phyloP scores from a whole-genome alignment of 2,329 filamentous ascomycete species.

The Pyrenophora seminiperda region DNA sequence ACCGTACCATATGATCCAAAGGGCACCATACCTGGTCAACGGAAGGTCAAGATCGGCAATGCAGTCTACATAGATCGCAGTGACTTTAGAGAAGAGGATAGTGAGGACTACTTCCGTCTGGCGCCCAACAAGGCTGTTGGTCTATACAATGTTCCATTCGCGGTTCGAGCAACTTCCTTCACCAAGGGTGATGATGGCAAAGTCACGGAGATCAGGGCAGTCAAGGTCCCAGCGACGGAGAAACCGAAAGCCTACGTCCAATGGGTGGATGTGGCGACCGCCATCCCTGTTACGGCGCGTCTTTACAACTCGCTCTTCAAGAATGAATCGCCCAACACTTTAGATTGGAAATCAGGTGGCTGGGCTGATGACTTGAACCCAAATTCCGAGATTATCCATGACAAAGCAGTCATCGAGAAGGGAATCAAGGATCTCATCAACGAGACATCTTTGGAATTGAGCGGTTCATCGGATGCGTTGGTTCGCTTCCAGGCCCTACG shows the following conservation, averaged over 20 bases:
- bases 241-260: conserved; percentile 79
- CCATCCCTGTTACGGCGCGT: conserved; percentile 67
- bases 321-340: conserved; percentile 77
- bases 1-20: conserved; percentile 82
- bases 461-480: conserved; percentile 45
- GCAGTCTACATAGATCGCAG: conserved; percentile 83
- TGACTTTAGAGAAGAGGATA: conserved; percentile 76
- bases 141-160: conserved; percentile 71
- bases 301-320: conserved; percentile 86
- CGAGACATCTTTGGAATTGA: conserved; percentile 45
- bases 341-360: conserved; percentile 70
- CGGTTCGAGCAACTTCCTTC: conserved; percentile 71
- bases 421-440: conserved; percentile 83
- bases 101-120: conserved; percentile 76
- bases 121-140: conserved; percentile 76
- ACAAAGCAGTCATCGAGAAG: conserved; percentile 77
- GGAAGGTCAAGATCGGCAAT: conserved; percentile 69
- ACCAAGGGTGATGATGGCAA: conserved; percentile 68
- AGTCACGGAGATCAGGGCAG: conserved; percentile 69
- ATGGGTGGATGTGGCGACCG: conserved; percentile 76
- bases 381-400: conserved; percentile 79
- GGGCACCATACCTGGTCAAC: conserved; percentile 61
- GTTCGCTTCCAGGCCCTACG: conserved; percentile 92
- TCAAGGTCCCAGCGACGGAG: conserved; percentile 66
- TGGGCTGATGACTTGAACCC: conserved; percentile 86